These are phyloP conservation scores for Atkinsonella hypoxylon DNA, from an alignment of 2,329 filamentous ascomycete genomes.

Conservation along the genomic window DNA sequence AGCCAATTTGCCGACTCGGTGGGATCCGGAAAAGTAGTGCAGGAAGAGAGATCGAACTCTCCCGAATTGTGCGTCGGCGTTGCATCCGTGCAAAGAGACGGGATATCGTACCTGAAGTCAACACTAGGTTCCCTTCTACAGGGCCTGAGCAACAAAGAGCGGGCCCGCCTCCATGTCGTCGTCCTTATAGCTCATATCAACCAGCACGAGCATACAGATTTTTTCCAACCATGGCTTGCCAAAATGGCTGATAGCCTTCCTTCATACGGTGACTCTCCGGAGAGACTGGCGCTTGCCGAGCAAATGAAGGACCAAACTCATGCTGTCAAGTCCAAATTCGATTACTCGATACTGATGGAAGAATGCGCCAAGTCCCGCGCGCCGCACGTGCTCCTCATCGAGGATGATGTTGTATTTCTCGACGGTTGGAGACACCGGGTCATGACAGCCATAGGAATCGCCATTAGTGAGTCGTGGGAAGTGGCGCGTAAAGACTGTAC, in stretches of 20 bases:
- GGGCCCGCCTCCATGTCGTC: slow-evolving; percentile 1
- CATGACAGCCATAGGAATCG: slow-evolving; percentile 1
- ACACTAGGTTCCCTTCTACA: slow-evolving; percentile 7
- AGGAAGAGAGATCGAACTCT: not conserved
- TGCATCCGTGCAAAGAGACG: slow-evolving; percentile 4
- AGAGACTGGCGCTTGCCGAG: slow-evolving; percentile 3
- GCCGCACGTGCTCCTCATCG: slow-evolving; percentile 6
- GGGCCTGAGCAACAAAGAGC: slow-evolving; percentile 3
- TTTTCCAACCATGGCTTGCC: slow-evolving; percentile 4
- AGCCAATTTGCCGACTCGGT: slow-evolving; percentile 2
- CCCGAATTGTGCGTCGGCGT: slow-evolving; percentile 7
- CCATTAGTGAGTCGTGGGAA: not conserved
- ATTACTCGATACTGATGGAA: slow-evolving; percentile 9
- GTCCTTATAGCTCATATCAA: slow-evolving; percentile 6
- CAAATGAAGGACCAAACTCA: slow-evolving; percentile 3
- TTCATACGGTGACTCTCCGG: slow-evolving; percentile 4
- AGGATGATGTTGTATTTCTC: slow-evolving; percentile 8
- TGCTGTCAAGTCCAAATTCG: slow-evolving; percentile 7
- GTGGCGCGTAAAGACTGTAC: slow-evolving; percentile 1
- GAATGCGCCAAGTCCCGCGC: slow-evolving; percentile 3
- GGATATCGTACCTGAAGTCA: slow-evolving; percentile 7
- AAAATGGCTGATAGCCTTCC: slow-evolving; percentile 5
- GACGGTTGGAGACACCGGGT: slow-evolving; percentile 5
- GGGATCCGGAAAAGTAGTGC: not conserved
- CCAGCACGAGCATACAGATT: slow-evolving; percentile 5